Evolutionary conservation across 2,329 filamentous ascomycete species (phyloP).

Genomic region (Neonectria hederae): DNA sequence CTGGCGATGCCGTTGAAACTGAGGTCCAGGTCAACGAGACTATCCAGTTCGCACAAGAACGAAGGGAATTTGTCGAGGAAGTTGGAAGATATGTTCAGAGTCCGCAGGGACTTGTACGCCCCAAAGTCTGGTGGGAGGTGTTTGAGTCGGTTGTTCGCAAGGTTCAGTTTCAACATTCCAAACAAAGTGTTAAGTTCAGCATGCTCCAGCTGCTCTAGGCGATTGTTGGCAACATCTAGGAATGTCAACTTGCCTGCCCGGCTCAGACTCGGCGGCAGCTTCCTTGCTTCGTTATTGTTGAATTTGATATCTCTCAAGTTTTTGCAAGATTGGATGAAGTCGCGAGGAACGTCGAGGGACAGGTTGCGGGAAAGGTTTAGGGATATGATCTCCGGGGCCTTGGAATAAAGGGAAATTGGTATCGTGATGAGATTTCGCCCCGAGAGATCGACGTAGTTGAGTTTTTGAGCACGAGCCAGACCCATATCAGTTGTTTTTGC

Average conservation of each 20-base stretch:
- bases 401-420: slow-evolving; percentile 91
- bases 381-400: slow-evolving; percentile 90
- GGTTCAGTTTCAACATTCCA: slow-evolving; percentile 85
- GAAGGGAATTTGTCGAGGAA: slow-evolving; percentile 85
- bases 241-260: slow-evolving; percentile 84
- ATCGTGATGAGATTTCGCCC: slow-evolving; percentile 93
- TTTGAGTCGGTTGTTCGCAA: slow-evolving; percentile 91
- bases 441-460: slow-evolving; percentile 92
- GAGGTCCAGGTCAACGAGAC: slow-evolving; percentile 90
- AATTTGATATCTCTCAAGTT: slow-evolving; percentile 95
- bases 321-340: slow-evolving; percentile 94
- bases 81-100: slow-evolving; percentile 93
- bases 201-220: slow-evolving; percentile 85
- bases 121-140: slow-evolving; percentile 84
- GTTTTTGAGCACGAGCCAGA: slow-evolving; percentile 85
- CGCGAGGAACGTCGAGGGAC: slow-evolving; percentile 90
- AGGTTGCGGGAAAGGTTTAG: slow-evolving; percentile 93
- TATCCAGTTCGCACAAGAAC: slow-evolving; percentile 83
- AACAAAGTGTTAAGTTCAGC: slow-evolving; percentile 80
- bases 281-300: slow-evolving; percentile 90
- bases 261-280: slow-evolving; percentile 84
- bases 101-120: slow-evolving; percentile 80
- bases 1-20: slow-evolving; percentile 92
- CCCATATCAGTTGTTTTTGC: slow-evolving; percentile 77
- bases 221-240: slow-evolving; percentile 94